Base-by-base conservation (phyloP, 2,329 filamentous ascomycete species). In the Paraconiothyrium brasiliense region DNA sequence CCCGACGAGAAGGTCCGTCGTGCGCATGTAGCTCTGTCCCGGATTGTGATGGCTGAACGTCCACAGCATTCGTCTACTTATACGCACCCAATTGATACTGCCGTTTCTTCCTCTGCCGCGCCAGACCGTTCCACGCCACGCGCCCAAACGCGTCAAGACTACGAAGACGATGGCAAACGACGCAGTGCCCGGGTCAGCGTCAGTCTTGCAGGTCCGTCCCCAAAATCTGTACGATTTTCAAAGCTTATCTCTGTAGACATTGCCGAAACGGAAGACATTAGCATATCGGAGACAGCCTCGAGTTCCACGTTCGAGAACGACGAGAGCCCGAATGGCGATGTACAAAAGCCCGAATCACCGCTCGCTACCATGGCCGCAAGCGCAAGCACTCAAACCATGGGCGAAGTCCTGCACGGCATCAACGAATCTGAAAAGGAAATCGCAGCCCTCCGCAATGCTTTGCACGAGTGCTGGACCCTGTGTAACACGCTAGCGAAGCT, bases 381-480 rank as follows among this genome's bases (percentile, higher is more conserved):
- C 24, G 68, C 65, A 30, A 65, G 63, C 34, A 74, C 77, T 4
- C 78, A 78, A 50, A 79, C 73, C 6, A 81, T 82, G 76, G 79
- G 78, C 22, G 76, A 90, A 59, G 83, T 84, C 34, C 84, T 89
- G 59, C 82, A 86, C 49, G 84, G 84, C 71, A 84, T 84, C 35
- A 86, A 85, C 62, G 83, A 86, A 59, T 83, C 86, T n/a, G 83
- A 87, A 58, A 83, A 84, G 54, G 90, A 93, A 70, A 82, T 92
- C 27, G 82, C 80, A 30, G 90, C 90, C 8, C 82, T 97, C n/a
- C 88, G 87, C 64, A 88, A 87, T 34, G 92, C 93, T 2, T 83
- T 97, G 16, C 88, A 91, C 64, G 92, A 97, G 80, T 97, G 93
- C 78, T 97, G 94, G 94, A 96, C 90, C 0, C 82, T 97, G 14